Evolutionary conservation across 164 flowering plant genomes (phyloP), one percentile per base, ranked within the genome.

Genomic region (Magnolia kwangsiensis): DNA sequence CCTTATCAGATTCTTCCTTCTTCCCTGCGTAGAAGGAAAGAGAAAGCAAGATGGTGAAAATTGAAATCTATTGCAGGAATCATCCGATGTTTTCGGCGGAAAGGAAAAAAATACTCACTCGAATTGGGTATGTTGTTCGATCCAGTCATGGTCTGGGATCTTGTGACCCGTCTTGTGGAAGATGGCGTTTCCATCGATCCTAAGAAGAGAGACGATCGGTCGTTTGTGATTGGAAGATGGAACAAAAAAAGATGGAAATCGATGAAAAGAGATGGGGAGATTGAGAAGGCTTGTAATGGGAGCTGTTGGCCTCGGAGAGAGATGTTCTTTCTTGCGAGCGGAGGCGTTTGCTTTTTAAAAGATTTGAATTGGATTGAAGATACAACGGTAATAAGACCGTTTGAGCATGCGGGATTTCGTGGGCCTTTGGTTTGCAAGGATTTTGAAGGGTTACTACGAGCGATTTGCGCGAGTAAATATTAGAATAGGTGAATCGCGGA

Each of bases 161-260:
- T 88, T n/a, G 97, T 90, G 27, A 90, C 80, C 77, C 91, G 87
- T 83, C 88, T 89, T 8, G 77, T 81, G 16, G 97, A 91, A 67
- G 92, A 86, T 67, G 97, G 97, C 59, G 97, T 92, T 77, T 93
- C 96, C 97, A 91, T 92, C 63, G 81, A 18, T 59, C 7, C 69
- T 20, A 24, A 3, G 37, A 6, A 4, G 1, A 21, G 69, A 3
- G 31, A n/a, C n/a, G 51, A 59, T 27, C 20, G 63, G n/a, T 16
- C 14, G 59, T 63, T 14, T 61, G 14, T 51, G 20, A 37, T 21
- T 5, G 10, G 10, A 63, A 21, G 8, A 23, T 50, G 64, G 51
- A 21, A 19, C 2, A 66, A 64, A 51, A 18, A 14, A 19, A 8
- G 67, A 18, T 9, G n/a, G 65, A 23, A 51, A 58, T 4, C 10